Evolutionary conservation across 2,329 filamentous ascomycete genomes (phyloP), one percentile per base, ranked within the genome.

Genomic region (Fusarium aywerte): DNA sequence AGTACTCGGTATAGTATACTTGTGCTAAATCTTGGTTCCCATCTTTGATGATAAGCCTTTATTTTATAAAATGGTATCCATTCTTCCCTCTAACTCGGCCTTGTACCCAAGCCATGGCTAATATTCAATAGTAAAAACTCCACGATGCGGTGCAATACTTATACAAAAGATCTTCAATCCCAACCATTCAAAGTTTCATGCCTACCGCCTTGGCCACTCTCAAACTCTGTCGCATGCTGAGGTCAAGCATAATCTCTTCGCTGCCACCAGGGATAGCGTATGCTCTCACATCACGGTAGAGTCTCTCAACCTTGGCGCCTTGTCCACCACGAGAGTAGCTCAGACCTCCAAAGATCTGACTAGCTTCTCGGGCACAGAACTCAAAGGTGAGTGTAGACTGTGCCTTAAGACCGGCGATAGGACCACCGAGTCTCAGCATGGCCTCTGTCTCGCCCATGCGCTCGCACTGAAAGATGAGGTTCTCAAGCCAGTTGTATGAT

Each of bases 231-330:
- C 95, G 86, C 79, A 99, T 97, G 81, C 92, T 97, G 75, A 99
- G 80, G 79, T 99, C 96, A 70, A 98, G 83, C 96, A 99, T 99
- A 70, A 99, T 99, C 86, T 99, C 96, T 83, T 99, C 95, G 70
- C 89, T 93, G 23, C 96, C 96, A 74, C 96, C 96, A 4, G 96
- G 96, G 72, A 99, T 95, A 65, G 96, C 95, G 79, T 99, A 98
- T 1, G 96, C 96, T 72, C 96, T 87, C 16, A 98, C 96, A 78
- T 99, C 96, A 66, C 96, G 87, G 80, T 98, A 98, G 73, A 99
- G 81, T 62, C 96, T 84, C 87, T 99, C 96, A 51, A 98, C 88
- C 87, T 97, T 97, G 60, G 89, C 95, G 63, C 96, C 96, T 83
- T 98, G 96, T 16, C 96, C 96, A 56, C 96, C 96, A 40, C 95